These are phyloP conservation scores for Ceriops zippeliana DNA, from an alignment of 345 rosid genomes.

Conservation along the genomic window DNA sequence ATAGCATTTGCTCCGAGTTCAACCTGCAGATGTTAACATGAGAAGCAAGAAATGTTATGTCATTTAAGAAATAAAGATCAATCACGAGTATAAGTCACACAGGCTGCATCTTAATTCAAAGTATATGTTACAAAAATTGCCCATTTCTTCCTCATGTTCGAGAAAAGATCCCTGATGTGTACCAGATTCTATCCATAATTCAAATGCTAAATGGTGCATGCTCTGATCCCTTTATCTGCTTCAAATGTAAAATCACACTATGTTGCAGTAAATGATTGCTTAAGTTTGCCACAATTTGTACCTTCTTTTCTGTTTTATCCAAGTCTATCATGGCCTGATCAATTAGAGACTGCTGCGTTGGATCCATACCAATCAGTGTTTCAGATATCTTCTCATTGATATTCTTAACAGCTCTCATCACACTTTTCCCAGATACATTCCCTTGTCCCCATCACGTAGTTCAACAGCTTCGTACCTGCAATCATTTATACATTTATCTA, in stretches of 20 bases:
- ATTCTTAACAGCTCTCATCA: constrained; percentile 84
- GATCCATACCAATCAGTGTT: constrained; percentile 95
- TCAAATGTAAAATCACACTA: too few relatives aligned
- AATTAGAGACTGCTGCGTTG: constrained; percentile 77
- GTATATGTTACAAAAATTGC: neutral
- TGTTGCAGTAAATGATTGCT: neutral
- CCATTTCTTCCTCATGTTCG: neutral
- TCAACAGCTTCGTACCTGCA: constrained; percentile 91
- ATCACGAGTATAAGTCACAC: too few relatives aligned
- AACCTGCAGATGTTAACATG: constrained; percentile 36
- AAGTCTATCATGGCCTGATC: constrained; percentile 98
- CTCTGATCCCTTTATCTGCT: neutral
- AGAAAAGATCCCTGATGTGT: neutral
- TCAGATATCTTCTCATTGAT: constrained; percentile 81
- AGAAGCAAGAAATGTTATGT: constrained; percentile 7
- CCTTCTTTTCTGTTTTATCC: constrained; percentile 97
- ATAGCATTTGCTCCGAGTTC: constrained; percentile 96
- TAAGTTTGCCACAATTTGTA: neutral
- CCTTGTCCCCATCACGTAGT: constrained; percentile 93
- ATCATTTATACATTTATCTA: constrained; percentile 6
- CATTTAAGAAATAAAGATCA: neutral
- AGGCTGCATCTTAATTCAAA: neutral
- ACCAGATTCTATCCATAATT: neutral
- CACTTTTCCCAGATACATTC: constrained; percentile 83
- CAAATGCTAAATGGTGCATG: neutral